phyloP scores from a whole-genome alignment of 2,329 filamentous ascomycete species.

The Botrytis byssoidea region DNA sequence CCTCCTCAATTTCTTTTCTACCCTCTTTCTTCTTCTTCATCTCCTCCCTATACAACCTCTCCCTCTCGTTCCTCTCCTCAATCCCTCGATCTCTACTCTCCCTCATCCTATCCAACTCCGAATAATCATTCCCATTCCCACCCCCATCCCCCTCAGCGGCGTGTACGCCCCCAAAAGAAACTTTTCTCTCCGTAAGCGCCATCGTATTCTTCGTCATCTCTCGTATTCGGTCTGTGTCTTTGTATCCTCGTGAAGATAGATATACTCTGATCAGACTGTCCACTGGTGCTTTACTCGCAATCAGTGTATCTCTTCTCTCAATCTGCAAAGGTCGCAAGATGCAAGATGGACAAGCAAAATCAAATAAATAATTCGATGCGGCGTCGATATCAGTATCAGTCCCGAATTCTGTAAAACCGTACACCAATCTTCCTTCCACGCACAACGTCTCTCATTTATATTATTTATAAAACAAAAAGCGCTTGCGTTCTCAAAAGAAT shows the following conservation, averaged over 20 bases:
- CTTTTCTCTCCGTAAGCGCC: not conserved
- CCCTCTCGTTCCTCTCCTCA: not conserved
- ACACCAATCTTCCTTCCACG: not conserved
- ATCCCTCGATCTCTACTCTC: not conserved
- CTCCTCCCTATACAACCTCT: not conserved
- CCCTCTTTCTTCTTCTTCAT: not conserved
- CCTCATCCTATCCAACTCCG: not conserved
- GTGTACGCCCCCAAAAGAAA: not conserved
- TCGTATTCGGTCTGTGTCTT: not conserved
- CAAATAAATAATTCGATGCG: not conserved
- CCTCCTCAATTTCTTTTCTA: not conserved
- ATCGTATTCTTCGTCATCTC: not conserved
- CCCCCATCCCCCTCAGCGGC: not conserved
- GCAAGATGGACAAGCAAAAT: not conserved
- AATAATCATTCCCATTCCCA: not conserved
- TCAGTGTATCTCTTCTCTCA: not conserved
- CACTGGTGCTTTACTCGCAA: not conserved
- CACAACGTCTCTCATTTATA: not conserved
- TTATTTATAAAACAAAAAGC: not conserved
- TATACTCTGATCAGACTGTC: too few species aligned
- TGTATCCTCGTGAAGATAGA: not conserved
- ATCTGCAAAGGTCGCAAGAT: not conserved
- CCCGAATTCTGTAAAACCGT: not conserved
- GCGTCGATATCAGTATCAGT: not conserved
- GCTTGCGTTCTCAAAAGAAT: not conserved